These are phyloP conservation scores for Nitzschia sp. DNA, from an alignment of 108 stramenopile species.

Conservation along the genomic window DNA sequence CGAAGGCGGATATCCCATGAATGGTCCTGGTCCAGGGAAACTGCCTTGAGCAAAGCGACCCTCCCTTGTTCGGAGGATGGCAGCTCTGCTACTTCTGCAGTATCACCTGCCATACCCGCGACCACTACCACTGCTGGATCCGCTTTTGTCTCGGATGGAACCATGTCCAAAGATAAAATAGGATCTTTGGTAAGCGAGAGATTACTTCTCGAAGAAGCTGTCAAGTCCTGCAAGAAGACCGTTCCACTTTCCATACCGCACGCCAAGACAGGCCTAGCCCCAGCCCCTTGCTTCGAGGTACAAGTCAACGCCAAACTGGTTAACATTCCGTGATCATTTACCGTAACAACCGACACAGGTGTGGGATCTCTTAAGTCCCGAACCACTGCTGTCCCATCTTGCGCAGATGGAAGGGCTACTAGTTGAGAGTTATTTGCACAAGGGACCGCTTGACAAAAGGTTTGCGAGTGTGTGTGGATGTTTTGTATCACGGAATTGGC, in stretches of 20 bases:
- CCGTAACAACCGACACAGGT: conserved; percentile 23
- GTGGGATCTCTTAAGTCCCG: conserved; percentile 44
- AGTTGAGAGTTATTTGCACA: conserved; percentile 33
- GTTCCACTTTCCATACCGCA: conserved; percentile 86
- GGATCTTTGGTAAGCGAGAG: conserved; percentile 53
- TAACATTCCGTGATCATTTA: conserved; percentile 69
- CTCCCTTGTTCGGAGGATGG: conserved; percentile 54
- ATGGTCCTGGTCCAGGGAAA: conserved; percentile 4
- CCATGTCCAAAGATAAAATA: conserved; percentile 68
- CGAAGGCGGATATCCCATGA: conserved; percentile 37
- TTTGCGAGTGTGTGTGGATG: conserved; percentile 46
- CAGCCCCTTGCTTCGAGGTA: not conserved
- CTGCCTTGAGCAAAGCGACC: conserved; percentile 59
- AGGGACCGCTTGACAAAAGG: conserved; percentile 75
- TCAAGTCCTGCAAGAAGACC: conserved; percentile 68
- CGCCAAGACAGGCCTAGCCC: conserved; percentile 43
- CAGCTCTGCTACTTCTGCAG: conserved; percentile 50
- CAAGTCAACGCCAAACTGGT: conserved; percentile 61
- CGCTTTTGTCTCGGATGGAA: conserved; percentile 27
- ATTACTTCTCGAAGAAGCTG: conserved; percentile 2
- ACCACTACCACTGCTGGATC: conserved; percentile 52
- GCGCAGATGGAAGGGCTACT: conserved; percentile 56
- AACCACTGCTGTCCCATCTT: conserved; percentile 49
- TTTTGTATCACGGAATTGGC: conserved; percentile 4
- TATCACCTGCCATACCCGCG: conserved; percentile 78